A percentile compares a stretch with the other conserved stretches of the same genome.
Conservation (phyloP, 2,329 filamentous ascomycete species). For the Clarireedia hainanense region DNA sequence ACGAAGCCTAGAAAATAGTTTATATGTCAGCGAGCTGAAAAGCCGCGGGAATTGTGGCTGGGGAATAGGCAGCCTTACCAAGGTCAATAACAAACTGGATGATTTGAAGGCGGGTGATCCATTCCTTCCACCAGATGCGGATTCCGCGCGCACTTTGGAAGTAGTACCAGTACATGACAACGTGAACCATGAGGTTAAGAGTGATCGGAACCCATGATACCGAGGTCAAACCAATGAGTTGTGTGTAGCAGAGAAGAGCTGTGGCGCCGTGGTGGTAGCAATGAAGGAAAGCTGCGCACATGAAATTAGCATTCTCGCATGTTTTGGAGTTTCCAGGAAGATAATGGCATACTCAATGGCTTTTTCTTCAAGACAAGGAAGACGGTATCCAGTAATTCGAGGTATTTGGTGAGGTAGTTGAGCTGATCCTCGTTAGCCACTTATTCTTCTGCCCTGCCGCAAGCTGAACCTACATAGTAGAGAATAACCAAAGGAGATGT, state of each 20-base stretch:
- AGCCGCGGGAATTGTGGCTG: conserved; percentile 1
- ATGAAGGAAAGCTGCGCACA: conserved; percentile 75
- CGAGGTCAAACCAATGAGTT: conserved; percentile 84
- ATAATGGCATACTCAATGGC: conserved; percentile 62
- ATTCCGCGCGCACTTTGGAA: conserved; percentile 96
- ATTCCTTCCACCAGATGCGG: conserved; percentile 99
- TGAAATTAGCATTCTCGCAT: conserved; percentile 27
- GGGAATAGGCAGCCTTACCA: conserved; percentile 42
- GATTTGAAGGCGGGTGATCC: conserved; percentile 96
- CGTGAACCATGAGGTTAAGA: conserved; percentile 88
- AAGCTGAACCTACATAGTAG: conserved; percentile 72
- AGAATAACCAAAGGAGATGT: conserved; percentile 86
- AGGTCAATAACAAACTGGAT: conserved; percentile 96
- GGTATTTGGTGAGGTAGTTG: conserved; percentile 97
- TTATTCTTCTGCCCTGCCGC: neutral
- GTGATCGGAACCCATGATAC: conserved; percentile 94
- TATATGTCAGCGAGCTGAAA: conserved; percentile 13
- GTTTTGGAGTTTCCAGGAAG: neutral
- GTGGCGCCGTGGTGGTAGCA: conserved; percentile 98
- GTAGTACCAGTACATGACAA: conserved; percentile 99
- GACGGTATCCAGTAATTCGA: conserved; percentile 89
- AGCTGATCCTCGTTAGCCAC: conserved; percentile 52
- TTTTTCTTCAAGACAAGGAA: conserved; percentile 99
- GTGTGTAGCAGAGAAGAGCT: conserved; percentile 94
- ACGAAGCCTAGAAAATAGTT: conserved; percentile 66